phyloP scores from a whole-genome alignment of 176 grass and related monocot species.

The Puya raimondii region DNA sequence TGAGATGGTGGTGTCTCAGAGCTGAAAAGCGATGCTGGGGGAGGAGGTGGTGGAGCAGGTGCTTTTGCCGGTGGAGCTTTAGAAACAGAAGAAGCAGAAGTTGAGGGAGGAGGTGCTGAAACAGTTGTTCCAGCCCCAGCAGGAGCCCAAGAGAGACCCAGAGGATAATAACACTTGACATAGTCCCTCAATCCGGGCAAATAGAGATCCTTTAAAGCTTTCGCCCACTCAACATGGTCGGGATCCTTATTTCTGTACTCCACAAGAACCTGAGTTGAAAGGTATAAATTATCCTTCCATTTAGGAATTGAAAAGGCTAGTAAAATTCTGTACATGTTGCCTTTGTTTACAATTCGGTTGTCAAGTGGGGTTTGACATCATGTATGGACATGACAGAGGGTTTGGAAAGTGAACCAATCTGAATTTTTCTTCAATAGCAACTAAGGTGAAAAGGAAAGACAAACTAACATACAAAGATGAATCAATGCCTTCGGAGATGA shows the following conservation, averaged over 20 bases:
- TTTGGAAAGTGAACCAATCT: neutral
- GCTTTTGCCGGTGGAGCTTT: constrained; percentile 39
- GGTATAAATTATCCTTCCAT: neutral
- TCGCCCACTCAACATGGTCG: constrained; percentile 93
- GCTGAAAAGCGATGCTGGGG: constrained; percentile 52
- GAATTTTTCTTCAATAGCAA: neutral
- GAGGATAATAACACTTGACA: constrained; percentile 85
- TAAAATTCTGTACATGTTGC: neutral
- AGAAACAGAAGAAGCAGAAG: constrained; percentile 40
- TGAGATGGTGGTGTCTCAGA: constrained; percentile 39
- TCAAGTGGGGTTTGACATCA: neutral
- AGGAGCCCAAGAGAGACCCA: constrained; percentile 68
- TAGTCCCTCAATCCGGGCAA: constrained; percentile 72
- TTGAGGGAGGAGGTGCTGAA: constrained; percentile 5
- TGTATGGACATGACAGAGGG: neutral
- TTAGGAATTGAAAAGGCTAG: constrained; percentile 3
- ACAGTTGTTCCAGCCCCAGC: constrained; percentile 25
- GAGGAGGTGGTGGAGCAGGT: constrained; percentile 58
- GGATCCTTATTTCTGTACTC: constrained; percentile 86
- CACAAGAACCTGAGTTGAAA: constrained; percentile 64
- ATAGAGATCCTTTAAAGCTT: constrained; percentile 94
- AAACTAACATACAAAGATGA: neutral
- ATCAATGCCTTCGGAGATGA: neutral
- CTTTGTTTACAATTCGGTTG: neutral
- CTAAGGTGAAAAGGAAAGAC: neutral